phyloP scores from a whole-genome alignment of 1,139 yeast genomes.

The Debaryomycetaceae sp. region DNA sequence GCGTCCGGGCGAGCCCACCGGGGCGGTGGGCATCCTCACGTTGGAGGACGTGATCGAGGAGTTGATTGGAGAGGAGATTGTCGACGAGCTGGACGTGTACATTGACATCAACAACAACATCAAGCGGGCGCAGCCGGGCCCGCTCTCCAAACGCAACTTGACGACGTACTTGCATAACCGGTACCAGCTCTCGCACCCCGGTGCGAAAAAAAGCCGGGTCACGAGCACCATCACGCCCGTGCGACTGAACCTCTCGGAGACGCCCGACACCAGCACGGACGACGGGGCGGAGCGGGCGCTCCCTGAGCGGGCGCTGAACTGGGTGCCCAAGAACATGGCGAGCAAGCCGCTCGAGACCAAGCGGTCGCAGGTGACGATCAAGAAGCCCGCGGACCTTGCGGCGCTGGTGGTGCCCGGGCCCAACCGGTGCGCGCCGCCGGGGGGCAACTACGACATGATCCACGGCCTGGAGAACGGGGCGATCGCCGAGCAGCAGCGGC shows the following conservation, averaged over 20 bases:
- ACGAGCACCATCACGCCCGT: neutral
- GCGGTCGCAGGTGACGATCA: conserved; percentile 61
- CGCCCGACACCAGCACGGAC: conserved; percentile 3
- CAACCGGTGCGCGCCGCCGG: conserved; percentile 7
- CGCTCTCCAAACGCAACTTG: conserved; percentile 62
- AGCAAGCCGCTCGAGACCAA: conserved; percentile 69
- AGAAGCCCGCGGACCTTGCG: conserved; percentile 33
- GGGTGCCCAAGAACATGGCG: conserved; percentile 64
- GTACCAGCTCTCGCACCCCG: conserved; percentile 24
- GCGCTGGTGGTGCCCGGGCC: conserved; percentile 16
- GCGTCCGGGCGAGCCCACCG: conserved; percentile 76
- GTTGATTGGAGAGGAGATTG: conserved; percentile 93
- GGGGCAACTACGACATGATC: conserved; percentile 26
- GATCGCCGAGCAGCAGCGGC: conserved; percentile 19
- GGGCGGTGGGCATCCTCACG: conserved; percentile 87
- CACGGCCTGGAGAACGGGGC: conserved; percentile 45
- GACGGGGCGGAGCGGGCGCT: conserved; percentile 1
- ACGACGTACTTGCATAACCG: conserved; percentile 58
- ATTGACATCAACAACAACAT: conserved; percentile 84
- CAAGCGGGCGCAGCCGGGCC: conserved; percentile 77
- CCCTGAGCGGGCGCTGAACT: conserved; percentile 10
- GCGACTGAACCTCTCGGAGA: neutral
- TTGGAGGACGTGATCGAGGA: conserved; percentile 96
- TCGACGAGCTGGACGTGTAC: conserved; percentile 94
- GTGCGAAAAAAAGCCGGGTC: conserved; percentile 15